Percentiles rank a stretch among this genome's conserved stretches.
Conservation (phyloP, 176 grass and related monocot genomes). For the Chrysopogon serrulatus region DNA sequence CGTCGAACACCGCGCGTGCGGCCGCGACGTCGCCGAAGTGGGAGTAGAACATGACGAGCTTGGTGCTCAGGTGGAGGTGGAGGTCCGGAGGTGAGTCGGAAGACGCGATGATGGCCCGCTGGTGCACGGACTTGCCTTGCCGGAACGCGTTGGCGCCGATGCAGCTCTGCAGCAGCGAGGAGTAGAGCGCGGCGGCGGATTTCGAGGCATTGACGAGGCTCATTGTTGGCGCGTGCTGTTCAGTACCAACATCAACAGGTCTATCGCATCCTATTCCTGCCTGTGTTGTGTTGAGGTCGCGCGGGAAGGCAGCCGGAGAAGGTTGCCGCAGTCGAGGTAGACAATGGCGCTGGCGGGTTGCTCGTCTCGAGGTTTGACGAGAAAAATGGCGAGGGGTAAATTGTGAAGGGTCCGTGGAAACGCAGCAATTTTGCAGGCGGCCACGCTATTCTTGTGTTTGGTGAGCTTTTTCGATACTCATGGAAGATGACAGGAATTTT, state of each 20-base stretch:
- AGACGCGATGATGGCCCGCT: not conserved
- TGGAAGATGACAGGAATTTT: too few species aligned
- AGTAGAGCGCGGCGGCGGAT: constrained; percentile 21
- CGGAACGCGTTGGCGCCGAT: constrained; percentile 33
- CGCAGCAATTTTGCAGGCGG: too few species aligned
- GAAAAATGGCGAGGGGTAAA: too few species aligned
- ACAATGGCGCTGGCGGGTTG: not conserved
- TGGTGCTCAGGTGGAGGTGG: constrained; percentile 57
- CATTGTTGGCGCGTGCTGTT: not conserved
- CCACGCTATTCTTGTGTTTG: too few species aligned
- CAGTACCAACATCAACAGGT: not conserved
- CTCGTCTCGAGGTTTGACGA: too few species aligned
- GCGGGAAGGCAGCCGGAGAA: not conserved
- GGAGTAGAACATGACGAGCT: constrained; percentile 58
- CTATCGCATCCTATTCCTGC: not conserved
- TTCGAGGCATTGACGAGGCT: not conserved
- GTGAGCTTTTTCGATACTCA: too few species aligned
- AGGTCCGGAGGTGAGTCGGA: constrained; percentile 16
- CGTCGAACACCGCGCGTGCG: constrained; percentile 57
- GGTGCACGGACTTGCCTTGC: constrained; percentile 46
- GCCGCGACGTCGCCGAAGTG: constrained; percentile 26
- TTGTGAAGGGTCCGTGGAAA: too few species aligned
- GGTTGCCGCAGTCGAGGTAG: not conserved
- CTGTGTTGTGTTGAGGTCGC: too few species aligned
- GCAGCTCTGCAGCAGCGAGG: constrained; percentile 57